phyloP scores from a whole-genome alignment of 2,329 filamentous ascomycete genomes.

The Colletotrichum kahawae region DNA sequence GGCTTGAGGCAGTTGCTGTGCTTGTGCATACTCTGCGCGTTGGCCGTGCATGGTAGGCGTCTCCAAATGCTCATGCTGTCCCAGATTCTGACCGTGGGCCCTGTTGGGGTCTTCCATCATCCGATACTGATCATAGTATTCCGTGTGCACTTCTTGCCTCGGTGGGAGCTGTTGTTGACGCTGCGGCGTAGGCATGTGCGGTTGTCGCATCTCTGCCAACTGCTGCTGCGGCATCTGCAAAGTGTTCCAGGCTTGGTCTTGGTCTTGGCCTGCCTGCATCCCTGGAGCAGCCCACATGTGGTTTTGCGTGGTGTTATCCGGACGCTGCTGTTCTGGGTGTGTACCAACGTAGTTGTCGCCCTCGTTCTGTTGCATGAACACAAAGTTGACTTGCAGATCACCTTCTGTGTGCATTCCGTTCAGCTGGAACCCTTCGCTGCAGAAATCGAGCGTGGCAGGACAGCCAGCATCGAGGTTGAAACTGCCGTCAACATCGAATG shows the following conservation, averaged over 20 bases:
- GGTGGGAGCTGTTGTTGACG: background rate
- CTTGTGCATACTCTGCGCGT: background rate
- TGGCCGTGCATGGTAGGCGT: background rate
- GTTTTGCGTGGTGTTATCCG: background rate
- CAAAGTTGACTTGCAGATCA: constrained; percentile 17
- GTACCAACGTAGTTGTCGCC: background rate
- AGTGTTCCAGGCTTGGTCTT: constrained; percentile 8
- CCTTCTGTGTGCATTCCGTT: background rate
- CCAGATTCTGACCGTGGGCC: background rate
- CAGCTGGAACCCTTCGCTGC: background rate
- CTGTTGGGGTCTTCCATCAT: constrained; percentile 1
- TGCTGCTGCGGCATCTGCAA: constrained; percentile 11
- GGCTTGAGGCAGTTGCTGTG: background rate
- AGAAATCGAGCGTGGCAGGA: background rate
- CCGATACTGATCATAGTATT: constrained; percentile 14
- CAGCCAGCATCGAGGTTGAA: background rate
- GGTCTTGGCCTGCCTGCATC: background rate
- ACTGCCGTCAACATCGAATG: background rate
- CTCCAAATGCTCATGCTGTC: background rate
- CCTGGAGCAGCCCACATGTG: constrained; percentile 4
- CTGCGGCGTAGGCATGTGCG: constrained; percentile 3
- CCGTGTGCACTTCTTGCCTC: background rate
- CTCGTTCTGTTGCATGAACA: constrained; percentile 9
- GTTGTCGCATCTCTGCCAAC: constrained; percentile 5
- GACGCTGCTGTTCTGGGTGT: constrained; percentile 7